Percentiles rank a stretch among this genome's conserved stretches.
These are phyloP conservation scores for Elymus sibiricus DNA, from an alignment of 176 grass and related monocot genomes.

Conservation along the genomic window DNA sequence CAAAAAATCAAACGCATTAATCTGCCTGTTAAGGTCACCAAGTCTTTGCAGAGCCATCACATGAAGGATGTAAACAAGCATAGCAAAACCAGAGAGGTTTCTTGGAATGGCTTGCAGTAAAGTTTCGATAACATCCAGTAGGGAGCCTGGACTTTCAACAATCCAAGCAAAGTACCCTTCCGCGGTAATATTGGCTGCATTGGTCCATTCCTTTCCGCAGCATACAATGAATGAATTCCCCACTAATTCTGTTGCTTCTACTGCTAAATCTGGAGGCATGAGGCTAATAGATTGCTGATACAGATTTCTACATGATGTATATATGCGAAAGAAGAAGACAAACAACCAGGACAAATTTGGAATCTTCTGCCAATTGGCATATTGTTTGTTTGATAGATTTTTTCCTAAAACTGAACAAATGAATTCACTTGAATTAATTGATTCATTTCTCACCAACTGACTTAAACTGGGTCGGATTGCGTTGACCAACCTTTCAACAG, in stretches of 20 bases:
- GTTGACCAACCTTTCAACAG: conserved; percentile 69
- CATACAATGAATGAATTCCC: conserved; percentile 61
- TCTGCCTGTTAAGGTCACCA: conserved; percentile 80
- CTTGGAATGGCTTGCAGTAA: conserved; percentile 50
- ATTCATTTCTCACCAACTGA: conserved; percentile 53
- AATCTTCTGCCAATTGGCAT: conserved; percentile 32
- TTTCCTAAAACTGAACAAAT: conserved; percentile 42
- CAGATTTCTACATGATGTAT: conserved; percentile 76
- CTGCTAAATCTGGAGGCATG: conserved; percentile 76
- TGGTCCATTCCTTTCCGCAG: conserved; percentile 69
- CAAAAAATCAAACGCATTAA: conserved; percentile 70
- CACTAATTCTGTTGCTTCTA: conserved; percentile 61
- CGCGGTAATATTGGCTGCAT: conserved; percentile 42
- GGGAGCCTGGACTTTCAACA: conserved; percentile 43
- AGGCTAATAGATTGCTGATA: conserved; percentile 66
- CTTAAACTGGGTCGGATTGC: conserved; percentile 58
- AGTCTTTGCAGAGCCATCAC: conserved; percentile 78
- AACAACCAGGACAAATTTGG: conserved; percentile 54
- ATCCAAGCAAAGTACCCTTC: conserved; percentile 91
- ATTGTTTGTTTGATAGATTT: conserved; percentile 35
- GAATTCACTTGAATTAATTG: conserved; percentile 44
- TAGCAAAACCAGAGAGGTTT: conserved; percentile 34
- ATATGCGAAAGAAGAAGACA: conserved; percentile 67
- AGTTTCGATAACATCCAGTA: conserved; percentile 55
- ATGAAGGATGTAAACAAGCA: conserved; percentile 56